A percentile compares a stretch with the other conserved stretches of the same genome.
Evolutionary conservation across 768 basidiomycete species (phyloP).

Genomic region (Chiua virens): DNA sequence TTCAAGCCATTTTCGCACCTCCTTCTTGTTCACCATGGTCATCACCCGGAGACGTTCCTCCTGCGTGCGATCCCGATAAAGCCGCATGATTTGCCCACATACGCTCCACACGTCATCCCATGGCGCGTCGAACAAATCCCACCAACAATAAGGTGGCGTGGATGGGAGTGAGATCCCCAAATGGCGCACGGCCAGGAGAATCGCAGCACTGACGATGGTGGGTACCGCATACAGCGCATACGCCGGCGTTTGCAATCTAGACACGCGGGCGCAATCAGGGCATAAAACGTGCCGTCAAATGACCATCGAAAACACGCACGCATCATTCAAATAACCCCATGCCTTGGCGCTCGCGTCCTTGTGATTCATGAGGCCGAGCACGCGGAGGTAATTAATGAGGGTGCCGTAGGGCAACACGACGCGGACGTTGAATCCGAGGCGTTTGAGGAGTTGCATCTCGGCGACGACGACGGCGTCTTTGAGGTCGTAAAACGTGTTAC

Average conservation of each 20-base stretch:
- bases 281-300: background rate
- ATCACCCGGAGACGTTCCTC: constrained; percentile 50
- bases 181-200: constrained; percentile 76
- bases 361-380: constrained; percentile 81
- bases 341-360: constrained; percentile 70
- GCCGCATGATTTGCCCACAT: constrained; percentile 78
- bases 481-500: constrained; percentile 86
- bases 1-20: constrained; percentile 82
- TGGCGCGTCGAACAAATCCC: constrained; percentile 89
- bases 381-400: constrained; percentile 89
- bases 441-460: constrained; percentile 97
- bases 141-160: constrained; percentile 77
- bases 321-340: constrained; percentile 96
- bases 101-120: constrained; percentile 89
- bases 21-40: constrained; percentile 68
- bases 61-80: constrained; percentile 60
- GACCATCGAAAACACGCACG: constrained; percentile 52
- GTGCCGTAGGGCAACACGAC: constrained; percentile 93
- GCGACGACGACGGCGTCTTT: constrained; percentile 92
- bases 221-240: constrained; percentile 89
- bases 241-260: constrained; percentile 90
- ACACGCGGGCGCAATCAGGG: background rate
- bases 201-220: constrained; percentile 87
- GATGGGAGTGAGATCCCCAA: constrained; percentile 75
- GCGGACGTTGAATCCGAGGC: constrained; percentile 93